Evolutionary conservation across 1,139 yeast genomes (phyloP), one percentile per base, ranked within the genome.

Genomic region (Suhomyces guaymorum): DNA sequence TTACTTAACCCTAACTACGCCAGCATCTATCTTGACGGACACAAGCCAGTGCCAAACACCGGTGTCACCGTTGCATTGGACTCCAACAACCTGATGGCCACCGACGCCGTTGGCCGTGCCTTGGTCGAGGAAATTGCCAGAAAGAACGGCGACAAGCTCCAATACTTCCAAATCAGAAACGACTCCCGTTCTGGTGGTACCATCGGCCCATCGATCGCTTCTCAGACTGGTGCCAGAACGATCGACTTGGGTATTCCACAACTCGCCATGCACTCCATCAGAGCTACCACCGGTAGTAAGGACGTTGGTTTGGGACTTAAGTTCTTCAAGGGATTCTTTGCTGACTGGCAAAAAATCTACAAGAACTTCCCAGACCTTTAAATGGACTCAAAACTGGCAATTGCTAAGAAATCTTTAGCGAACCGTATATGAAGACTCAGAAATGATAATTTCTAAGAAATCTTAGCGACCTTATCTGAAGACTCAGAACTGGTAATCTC

Each of bases 241-340:
- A 72, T 83, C 32, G 95, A 85, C 54, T 65, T 82, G 38, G 95
- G 95, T 25, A 78, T 85, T 42, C 82, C 94, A 0, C 89, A 83
- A 49, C 64, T 83, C 46, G 74, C 89, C 7, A 85, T 85, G 95
- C 95, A 85, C 58, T 80, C 88, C 35, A 82, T 84, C 39, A 67
- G 94, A 51, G 90, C 89, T 16, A 74, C 84, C 13, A 75, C 83
- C 22, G 94, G 95, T 8, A 68, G 78, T 19, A 73, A 74, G 49
- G 95, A 85, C 50, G 70, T 82, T 30, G 84, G 82, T 7, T 63
- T 80, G 37, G 94, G 86, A 15, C 68, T 75, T 28, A 71, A 76
- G 52, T 81, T 82, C 58, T 84, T 82, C 63, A 61, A 59, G 36
- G 80, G 78, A 2, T 83, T 82, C 58, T 82, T 78, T 54, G 54